Percentiles rank a stretch among this genome's conserved stretches.
Evolutionary conservation across 345 rosid genomes (phyloP).

Genomic region (Clarkia xantiana): DNA sequence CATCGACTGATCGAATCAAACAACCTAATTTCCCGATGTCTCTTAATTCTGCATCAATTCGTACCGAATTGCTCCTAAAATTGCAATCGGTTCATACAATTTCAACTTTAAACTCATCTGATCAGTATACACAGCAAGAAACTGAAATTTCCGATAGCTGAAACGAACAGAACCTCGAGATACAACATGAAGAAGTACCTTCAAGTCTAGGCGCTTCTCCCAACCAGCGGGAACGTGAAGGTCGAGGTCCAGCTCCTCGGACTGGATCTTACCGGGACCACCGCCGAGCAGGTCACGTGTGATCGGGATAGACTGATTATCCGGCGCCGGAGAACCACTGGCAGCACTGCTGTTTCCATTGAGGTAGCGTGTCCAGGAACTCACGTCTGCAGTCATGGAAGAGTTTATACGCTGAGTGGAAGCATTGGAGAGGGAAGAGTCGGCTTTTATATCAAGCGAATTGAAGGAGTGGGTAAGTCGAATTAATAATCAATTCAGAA

Average conservation of each 20-base stretch:
- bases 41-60: no score
- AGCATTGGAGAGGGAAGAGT: not conserved
- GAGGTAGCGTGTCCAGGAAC: slow-evolving; percentile 28
- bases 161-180: not conserved
- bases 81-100: no score
- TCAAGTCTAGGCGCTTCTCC: slow-evolving; percentile 85
- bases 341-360: slow-evolving; percentile 18
- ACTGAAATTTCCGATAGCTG: no score
- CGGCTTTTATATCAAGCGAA: not conserved
- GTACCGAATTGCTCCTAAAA: no score
- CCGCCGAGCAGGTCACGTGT: slow-evolving; percentile 72
- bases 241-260: slow-evolving; percentile 76
- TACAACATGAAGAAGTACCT: slow-evolving; percentile 23
- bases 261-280: slow-evolving; percentile 15
- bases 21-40: no score
- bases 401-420: not conserved
- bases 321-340: slow-evolving; percentile 15
- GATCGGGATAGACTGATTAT: slow-evolving; percentile 32
- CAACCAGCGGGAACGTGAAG: slow-evolving; percentile 74
- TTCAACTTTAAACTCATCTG: no score
- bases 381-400: slow-evolving; percentile 53
- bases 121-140: no score
- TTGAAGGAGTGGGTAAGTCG: slow-evolving; percentile 3
- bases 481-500: not conserved
- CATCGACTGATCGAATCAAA: no score